Conservation (phyloP, 140 eudicot species). For the Stevia rebaudiana region DNA sequence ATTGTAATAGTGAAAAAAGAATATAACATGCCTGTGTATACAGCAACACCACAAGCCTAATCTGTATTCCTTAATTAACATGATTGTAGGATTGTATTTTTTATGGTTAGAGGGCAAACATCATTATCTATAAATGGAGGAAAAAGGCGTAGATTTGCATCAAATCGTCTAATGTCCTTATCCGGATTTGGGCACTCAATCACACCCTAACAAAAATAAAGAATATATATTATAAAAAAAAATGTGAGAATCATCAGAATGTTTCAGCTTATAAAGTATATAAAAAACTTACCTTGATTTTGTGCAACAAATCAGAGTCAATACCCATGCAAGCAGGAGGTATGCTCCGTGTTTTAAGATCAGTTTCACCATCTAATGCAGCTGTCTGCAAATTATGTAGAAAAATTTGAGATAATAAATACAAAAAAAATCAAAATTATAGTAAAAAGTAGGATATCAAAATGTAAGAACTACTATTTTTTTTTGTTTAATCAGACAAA, state of each 20-base stretch:
- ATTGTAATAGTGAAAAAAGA: constrained; percentile 3
- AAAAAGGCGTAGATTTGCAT: constrained; percentile 89
- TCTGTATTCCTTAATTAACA: constrained; percentile 95
- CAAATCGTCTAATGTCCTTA: constrained; percentile 86
- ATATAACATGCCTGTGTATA: constrained; percentile 69
- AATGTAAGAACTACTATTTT: background rate
- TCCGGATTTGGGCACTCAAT: constrained; percentile 93
- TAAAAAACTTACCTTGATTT: constrained; percentile 71
- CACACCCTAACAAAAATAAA: constrained; percentile 62
- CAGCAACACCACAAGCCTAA: constrained; percentile 99
- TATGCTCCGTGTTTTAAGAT: constrained; percentile 80
- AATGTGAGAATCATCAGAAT: background rate
- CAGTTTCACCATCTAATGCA: constrained; percentile 98
- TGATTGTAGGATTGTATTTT: constrained; percentile 91
- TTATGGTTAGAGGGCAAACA: constrained; percentile 81
- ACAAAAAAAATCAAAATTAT: background rate
- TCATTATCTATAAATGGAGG: constrained; percentile 97
- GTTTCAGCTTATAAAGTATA: constrained; percentile 17
- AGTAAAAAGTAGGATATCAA: background rate
- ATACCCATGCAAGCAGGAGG: constrained; percentile 98
- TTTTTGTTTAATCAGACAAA: background rate
- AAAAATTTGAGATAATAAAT: background rate
- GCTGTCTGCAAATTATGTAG: constrained; percentile 52
- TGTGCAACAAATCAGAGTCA: constrained; percentile 79
- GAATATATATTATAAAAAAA: background rate